Base-by-base conservation (phyloP, 768 basidiomycete species). In the Boletus barrowsii region DNA sequence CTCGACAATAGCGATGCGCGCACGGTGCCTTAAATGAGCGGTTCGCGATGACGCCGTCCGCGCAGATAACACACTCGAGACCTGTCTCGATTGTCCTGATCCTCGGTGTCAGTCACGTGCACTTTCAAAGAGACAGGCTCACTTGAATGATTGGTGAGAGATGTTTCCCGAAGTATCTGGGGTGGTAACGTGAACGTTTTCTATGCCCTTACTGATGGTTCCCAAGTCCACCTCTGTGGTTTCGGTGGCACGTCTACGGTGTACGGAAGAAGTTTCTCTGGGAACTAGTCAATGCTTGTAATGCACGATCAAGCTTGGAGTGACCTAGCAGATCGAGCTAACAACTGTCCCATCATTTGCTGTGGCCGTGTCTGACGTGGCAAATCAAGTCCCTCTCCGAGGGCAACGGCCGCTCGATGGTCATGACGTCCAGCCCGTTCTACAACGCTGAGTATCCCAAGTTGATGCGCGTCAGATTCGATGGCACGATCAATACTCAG, bases 1-100 rank as follows among this genome's bases (percentile, higher is more conserved):
- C 63, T 17, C 56, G 57, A 65, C 81, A 83, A 54, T 84, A 79
- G 43, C 63, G 51, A 57, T 84, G 79, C 1, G 61, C 58, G 61
- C 83, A 83, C 3, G 76, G 68, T 1, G 76, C 74, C 15, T 57
- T 60, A n/a, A 79, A 70, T 3, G 68, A 65, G 6, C 61, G 60
- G 11, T 51, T 26, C 4, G 51, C 30, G 17, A 49, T 29, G 6
- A 73, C 47, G 11, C 15, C 18, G n/a, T 82, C 81, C 11, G 66
- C 58, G 55, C 80, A 82, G 32, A 77, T 73, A 10, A 73, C 57
- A 44, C 80, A 81, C 42, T 70, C 63, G 3, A 41, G 3, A 3
- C 9, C 2, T 47, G 20, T n/a, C 3, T 49, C 47, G 3, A 33
- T 3, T 2, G 2, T 37, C 37, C 59, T 57, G 17, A 13, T 26